Base-by-base conservation (phyloP, 306 rosid genomes). In the Carpinus viminea region DNA sequence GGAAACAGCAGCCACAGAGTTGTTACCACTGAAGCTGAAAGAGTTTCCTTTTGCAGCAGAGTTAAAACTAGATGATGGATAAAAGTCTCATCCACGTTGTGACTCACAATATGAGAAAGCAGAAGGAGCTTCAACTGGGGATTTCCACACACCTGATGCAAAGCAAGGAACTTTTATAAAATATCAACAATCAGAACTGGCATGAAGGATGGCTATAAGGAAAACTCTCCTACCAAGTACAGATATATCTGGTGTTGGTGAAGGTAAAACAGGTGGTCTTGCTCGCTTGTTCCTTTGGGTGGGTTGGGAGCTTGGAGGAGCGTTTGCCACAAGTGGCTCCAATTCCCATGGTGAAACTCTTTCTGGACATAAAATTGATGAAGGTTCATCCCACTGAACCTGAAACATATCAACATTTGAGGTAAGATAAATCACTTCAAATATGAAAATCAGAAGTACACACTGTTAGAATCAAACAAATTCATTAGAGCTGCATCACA, bases 311-410 rank as follows among this genome's bases (percentile, higher is more conserved):
- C 83, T 92, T 79, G 88, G 87, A 60, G 92, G 80, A 71, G 92
- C 83, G 48, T 85, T 81, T 54, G 92, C 86, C 76, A 94, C 86
- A 79, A 94, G 95, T 56, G 98, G 97, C 88, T 94, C 98, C 89
- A 94, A 83, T 74, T 94, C 98, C 98, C 98, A 94, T 46, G 98
- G 83, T 47, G 98, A 94, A 78, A 94, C 98, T 86, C 87, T 88
- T 73, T 94, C 98, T 47, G 98, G 98, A 76, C 98, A 97, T 87
- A 91, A 45, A 79, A 91, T 94, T 7, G 95, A 87, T 52, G 98
- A 94, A 7, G 95, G 93, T 75, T 94, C 98, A 84, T 94, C 98
- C 98, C 98, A 94, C 88, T 94, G 98, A 75, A 94, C 97, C 98
- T 94, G 88, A 86, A 76, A 77, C 18, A 50, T 68, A 78, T 59